phyloP scores from a whole-genome alignment of 441 rosid genomes.

The Hypseocharis bilobata region DNA sequence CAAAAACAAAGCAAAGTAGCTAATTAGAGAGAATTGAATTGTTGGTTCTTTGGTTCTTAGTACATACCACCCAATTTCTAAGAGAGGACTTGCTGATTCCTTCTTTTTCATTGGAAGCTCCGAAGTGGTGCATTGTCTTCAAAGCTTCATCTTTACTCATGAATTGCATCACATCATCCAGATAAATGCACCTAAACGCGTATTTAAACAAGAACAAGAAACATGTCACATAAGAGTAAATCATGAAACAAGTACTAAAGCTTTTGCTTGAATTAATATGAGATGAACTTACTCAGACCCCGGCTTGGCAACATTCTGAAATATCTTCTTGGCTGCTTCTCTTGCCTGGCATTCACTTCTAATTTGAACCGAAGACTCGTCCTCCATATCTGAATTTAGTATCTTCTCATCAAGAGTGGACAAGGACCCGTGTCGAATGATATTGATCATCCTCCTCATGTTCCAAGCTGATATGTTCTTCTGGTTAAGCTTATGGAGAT shows the following conservation, averaged over 20 bases:
- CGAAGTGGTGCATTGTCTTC: not conserved
- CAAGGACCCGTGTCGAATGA: constrained; percentile 39
- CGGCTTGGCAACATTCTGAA: constrained; percentile 44
- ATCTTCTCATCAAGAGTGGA: constrained; percentile 57
- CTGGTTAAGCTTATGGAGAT: constrained; percentile 43
- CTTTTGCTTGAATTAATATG: not conserved
- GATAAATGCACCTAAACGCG: not conserved
- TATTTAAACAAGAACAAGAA: too few species aligned
- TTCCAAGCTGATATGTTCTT: constrained; percentile 63
- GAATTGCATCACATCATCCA: not conserved
- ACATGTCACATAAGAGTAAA: not conserved
- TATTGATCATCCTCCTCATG: constrained; percentile 51
- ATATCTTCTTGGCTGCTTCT: constrained; percentile 72
- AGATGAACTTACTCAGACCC: constrained; percentile 41
- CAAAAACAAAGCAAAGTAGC: not conserved
- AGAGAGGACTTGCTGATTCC: not conserved
- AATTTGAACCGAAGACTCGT: constrained; percentile 47
- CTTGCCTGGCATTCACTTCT: constrained; percentile 64
- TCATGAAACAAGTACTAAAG: not conserved
- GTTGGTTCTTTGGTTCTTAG: not conserved
- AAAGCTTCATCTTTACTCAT: not conserved
- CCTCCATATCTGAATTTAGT: constrained; percentile 32
- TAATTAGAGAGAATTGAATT: not conserved
- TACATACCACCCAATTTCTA: constrained; percentile 2
- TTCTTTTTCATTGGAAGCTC: not conserved